A percentile compares a stretch with the other conserved stretches of the same genome.
Evolutionary conservation across 805 yeast species (phyloP).

Genomic region (Kodamaea kaohsiungensis): DNA sequence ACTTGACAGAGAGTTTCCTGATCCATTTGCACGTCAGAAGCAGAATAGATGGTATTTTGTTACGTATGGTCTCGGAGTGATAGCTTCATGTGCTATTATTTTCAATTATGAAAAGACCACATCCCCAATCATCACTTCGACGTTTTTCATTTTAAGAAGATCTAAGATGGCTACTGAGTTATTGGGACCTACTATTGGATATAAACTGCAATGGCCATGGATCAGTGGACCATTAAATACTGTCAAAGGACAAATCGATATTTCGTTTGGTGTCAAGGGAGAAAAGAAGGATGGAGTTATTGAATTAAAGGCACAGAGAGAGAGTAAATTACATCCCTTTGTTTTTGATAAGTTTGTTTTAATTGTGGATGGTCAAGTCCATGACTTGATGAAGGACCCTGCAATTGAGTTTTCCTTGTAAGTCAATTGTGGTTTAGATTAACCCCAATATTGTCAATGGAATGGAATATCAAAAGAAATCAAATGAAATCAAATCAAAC

Average conservation of each 20-base stretch:
- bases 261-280: conserved; percentile 72
- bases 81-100: conserved; percentile 52
- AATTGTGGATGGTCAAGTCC: conserved; percentile 17
- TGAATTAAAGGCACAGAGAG: conserved; percentile 72
- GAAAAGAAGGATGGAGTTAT: conserved; percentile 52
- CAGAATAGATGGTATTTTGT: conserved; percentile 56
- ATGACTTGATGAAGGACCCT: conserved; percentile 32
- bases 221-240: conserved; percentile 82
- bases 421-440: too few relatives aligned
- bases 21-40: conserved; percentile 60
- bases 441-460: too few relatives aligned
- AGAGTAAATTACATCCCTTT: conserved; percentile 51
- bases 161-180: conserved; percentile 59
- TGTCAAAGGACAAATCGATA: conserved; percentile 76
- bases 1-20: conserved; percentile 80
- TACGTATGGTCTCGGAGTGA: conserved; percentile 39
- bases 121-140: conserved; percentile 85
- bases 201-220: conserved; percentile 83
- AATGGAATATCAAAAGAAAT: too few relatives aligned
- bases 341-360: conserved; percentile 35
- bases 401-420: conserved; percentile 30
- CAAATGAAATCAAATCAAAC: too few relatives aligned
- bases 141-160: conserved; percentile 82
- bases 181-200: conserved; percentile 77
- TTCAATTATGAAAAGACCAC: conserved; percentile 92